Conservation (phyloP, 805 yeast species). For the Candida silvatica region DNA sequence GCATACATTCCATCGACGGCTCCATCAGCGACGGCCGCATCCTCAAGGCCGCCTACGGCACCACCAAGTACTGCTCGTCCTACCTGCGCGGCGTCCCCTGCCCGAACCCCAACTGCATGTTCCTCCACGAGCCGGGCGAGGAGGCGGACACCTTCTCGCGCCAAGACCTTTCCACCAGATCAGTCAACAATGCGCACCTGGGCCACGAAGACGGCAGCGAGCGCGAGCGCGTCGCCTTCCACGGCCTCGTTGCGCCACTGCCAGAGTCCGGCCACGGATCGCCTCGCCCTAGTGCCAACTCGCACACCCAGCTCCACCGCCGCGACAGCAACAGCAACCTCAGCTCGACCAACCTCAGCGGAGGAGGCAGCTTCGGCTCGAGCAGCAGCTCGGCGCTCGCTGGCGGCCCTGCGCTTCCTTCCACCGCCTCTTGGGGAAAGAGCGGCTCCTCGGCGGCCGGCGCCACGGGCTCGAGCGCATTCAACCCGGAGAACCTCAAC, state of each 20-base stretch:
- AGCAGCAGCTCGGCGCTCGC: no score
- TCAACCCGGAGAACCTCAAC: slow-evolving; percentile 5
- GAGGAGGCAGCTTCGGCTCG: no score
- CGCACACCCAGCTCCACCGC: slow-evolving; percentile 9
- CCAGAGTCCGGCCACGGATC: slow-evolving; percentile 12
- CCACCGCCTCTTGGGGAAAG: slow-evolving; percentile 61
- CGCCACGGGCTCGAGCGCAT: no score
- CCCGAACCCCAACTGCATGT: slow-evolving; percentile 98
- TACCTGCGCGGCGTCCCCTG: slow-evolving; percentile 92
- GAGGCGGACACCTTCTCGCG: slow-evolving; percentile 96
- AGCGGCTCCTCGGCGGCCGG: slow-evolving; percentile 22
- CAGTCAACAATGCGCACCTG: slow-evolving; percentile 49
- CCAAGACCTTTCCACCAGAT: slow-evolving; percentile 75
- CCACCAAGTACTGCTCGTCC: slow-evolving; percentile 96
- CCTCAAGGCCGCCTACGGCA: slow-evolving; percentile 94
- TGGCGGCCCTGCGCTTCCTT: slow-evolving; percentile 45
- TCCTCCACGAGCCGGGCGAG: slow-evolving; percentile 98
- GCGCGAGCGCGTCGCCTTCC: slow-evolving; percentile 24
- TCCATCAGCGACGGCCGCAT: slow-evolving; percentile 86
- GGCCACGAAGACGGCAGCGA: slow-evolving; percentile 6
- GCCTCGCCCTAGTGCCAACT: slow-evolving; percentile 8
- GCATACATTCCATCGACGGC: slow-evolving; percentile 90
- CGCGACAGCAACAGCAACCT: slow-evolving; percentile 1
- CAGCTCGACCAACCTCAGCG: not conserved
- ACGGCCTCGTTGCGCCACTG: slow-evolving; percentile 25